Conservation (phyloP, 495 filamentous ascomycete genomes). For the Letharia columbiana region DNA sequence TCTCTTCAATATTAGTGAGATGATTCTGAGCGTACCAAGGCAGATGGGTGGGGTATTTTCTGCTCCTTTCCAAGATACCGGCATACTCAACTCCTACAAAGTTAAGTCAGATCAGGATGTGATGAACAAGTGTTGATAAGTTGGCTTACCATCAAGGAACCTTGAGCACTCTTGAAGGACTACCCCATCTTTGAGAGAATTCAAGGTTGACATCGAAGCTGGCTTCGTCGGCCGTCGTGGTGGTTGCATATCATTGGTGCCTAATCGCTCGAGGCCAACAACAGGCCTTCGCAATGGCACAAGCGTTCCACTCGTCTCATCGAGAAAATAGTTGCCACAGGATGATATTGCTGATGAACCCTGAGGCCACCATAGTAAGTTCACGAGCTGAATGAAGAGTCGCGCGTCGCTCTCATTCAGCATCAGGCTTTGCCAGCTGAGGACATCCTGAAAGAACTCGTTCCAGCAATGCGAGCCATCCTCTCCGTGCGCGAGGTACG, state of each 20-base stretch:
- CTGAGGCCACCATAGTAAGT: neutral
- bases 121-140: neutral
- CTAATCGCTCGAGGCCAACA: neutral
- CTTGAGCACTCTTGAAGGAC: neutral
- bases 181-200: neutral
- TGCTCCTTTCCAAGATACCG: conserved; percentile 3
- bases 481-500: conserved; percentile 6
- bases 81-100: conserved; percentile 4
- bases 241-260: neutral
- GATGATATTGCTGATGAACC: neutral
- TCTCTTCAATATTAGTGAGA: conserved; percentile 14
- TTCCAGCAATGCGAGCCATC: conserved; percentile 7
- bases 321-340: conserved; percentile 2
- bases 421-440: conserved; percentile 8
- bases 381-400: neutral
- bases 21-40: conserved; percentile 12
- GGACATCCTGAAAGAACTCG: conserved; percentile 11
- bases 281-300: neutral
- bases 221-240: neutral
- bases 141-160: conserved; percentile 5
- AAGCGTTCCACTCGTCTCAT: neutral
- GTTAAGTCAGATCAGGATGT: neutral
- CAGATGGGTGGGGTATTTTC: neutral
- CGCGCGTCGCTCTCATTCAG: neutral
- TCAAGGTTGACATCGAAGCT: neutral